Percentiles rank a stretch among this genome's conserved stretches.
Conservation (phyloP, 805 yeast species). For the Kazachstania psychrophila region DNA sequence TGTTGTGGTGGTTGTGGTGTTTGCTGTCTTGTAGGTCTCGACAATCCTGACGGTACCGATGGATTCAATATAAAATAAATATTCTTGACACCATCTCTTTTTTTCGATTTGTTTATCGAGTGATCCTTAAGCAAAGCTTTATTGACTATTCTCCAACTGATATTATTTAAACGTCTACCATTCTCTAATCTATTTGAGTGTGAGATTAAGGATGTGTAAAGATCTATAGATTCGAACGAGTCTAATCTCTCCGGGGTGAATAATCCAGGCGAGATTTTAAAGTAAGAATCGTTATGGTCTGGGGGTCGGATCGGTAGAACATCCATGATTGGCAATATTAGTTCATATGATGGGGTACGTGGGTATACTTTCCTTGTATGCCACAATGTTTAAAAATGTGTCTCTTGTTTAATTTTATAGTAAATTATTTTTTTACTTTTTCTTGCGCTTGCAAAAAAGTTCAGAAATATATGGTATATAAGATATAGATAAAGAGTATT, state of each 20-base stretch:
- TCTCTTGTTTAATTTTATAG: too few relatives aligned
- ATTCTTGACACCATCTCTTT: slow-evolving; percentile 29
- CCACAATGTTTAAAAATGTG: too few relatives aligned
- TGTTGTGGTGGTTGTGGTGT: not conserved
- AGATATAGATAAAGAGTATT: too few relatives aligned
- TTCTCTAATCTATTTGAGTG: slow-evolving; percentile 21
- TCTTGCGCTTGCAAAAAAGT: not conserved
- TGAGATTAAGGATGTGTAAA: slow-evolving; percentile 24
- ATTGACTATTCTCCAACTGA: slow-evolving; percentile 29
- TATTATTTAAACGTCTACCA: slow-evolving; percentile 28
- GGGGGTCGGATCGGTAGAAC: too few relatives aligned
- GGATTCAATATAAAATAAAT: slow-evolving; percentile 25
- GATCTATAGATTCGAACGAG: slow-evolving; percentile 24
- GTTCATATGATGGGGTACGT: not conserved
- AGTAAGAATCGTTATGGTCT: slow-evolving; percentile 14
- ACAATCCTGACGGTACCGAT: not conserved
- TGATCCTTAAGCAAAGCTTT: slow-evolving; percentile 23
- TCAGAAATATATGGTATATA: too few relatives aligned
- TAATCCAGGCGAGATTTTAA: slow-evolving; percentile 27
- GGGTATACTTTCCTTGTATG: too few relatives aligned
- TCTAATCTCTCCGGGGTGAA: slow-evolving; percentile 27
- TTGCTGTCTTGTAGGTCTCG: not conserved
- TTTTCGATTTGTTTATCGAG: slow-evolving; percentile 24
- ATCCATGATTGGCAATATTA: too few relatives aligned
- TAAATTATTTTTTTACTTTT: too few relatives aligned